Evolutionary conservation across 192 early-diverging fungal species (phyloP).

Genomic region (Coemansia sp.): DNA sequence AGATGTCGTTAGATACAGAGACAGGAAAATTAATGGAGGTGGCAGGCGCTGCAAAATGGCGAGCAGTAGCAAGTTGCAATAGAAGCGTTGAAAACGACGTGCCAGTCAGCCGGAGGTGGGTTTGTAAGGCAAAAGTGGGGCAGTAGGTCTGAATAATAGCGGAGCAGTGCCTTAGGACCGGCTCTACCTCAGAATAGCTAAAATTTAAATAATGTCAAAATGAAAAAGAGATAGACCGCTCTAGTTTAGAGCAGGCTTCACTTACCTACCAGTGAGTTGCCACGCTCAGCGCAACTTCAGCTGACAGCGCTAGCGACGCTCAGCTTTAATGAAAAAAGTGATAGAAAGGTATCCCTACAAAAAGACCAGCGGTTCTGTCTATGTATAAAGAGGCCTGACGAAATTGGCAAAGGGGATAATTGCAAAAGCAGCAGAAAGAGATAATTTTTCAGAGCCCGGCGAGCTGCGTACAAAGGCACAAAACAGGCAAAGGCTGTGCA

Average conservation of each 20-base stretch:
- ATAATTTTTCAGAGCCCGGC: neutral
- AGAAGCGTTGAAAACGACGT: neutral
- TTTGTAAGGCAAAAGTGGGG: neutral
- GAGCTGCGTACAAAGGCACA: constrained; percentile 1
- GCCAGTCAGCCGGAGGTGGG: neutral
- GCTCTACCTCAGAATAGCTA: neutral
- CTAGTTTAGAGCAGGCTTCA: neutral
- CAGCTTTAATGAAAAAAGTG: neutral
- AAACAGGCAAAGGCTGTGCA: neutral
- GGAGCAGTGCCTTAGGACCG: neutral
- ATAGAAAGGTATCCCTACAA: neutral
- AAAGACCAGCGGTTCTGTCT: neutral
- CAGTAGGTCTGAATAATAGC: constrained; percentile 14
- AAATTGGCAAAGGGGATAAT: constrained; percentile 1
- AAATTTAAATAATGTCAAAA: neutral
- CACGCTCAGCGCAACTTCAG: neutral
- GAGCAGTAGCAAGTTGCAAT: neutral
- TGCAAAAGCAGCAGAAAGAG: neutral
- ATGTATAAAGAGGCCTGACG: neutral
- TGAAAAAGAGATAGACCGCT: neutral
- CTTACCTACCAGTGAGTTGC: neutral
- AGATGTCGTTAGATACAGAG: neutral
- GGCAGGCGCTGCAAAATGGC: constrained; percentile 1
- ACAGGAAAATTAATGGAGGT: neutral
- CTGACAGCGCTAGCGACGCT: neutral